phyloP scores from a whole-genome alignment of 306 rosid genomes.

The Purshia tridentata region DNA sequence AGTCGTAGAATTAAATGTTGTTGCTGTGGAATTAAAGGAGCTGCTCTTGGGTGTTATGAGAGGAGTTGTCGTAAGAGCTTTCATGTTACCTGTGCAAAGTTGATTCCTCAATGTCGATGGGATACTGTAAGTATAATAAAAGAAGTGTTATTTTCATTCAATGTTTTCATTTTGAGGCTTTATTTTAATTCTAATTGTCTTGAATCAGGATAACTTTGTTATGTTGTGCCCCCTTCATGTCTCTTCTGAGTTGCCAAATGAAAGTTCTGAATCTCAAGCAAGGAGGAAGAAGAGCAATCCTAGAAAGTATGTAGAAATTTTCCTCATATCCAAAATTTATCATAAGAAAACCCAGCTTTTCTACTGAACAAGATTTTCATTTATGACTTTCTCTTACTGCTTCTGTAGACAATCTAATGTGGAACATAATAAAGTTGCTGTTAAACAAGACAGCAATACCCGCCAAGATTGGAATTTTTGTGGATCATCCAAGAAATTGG shows the following conservation, averaged over 20 bases:
- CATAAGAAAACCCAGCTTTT: constrained; percentile 1
- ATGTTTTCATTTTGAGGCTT: not conserved
- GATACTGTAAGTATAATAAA: constrained; percentile 53
- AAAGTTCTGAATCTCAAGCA: constrained; percentile 46
- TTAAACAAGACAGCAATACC: constrained; percentile 25
- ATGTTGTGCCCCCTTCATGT: constrained; percentile 88
- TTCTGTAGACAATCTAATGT: constrained; percentile 28
- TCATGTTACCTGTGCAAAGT: constrained; percentile 82
- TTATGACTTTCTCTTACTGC: constrained; percentile 3
- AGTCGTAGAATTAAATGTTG: constrained; percentile 82
- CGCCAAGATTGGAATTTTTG: constrained; percentile 32
- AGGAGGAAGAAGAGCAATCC: constrained; percentile 36
- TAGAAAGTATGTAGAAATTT: constrained; percentile 30
- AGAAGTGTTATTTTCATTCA: constrained; percentile 4
- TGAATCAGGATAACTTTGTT: constrained; percentile 72
- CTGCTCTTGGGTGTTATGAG: constrained; percentile 85
- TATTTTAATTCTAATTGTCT: constrained; percentile 10
- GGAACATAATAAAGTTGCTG: constrained; percentile 26
- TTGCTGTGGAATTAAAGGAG: constrained; percentile 86
- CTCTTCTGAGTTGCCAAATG: constrained; percentile 60
- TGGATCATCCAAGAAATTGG: constrained; percentile 57
- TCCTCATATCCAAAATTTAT: not conserved
- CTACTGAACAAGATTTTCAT: constrained; percentile 16
- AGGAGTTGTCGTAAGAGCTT: constrained; percentile 89
- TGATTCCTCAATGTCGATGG: constrained; percentile 87